Percentiles rank a stretch among this genome's conserved stretches.
phyloP scores from a whole-genome alignment of 1,139 yeast genomes.

The Kurtzmaniella quercitrusa region DNA sequence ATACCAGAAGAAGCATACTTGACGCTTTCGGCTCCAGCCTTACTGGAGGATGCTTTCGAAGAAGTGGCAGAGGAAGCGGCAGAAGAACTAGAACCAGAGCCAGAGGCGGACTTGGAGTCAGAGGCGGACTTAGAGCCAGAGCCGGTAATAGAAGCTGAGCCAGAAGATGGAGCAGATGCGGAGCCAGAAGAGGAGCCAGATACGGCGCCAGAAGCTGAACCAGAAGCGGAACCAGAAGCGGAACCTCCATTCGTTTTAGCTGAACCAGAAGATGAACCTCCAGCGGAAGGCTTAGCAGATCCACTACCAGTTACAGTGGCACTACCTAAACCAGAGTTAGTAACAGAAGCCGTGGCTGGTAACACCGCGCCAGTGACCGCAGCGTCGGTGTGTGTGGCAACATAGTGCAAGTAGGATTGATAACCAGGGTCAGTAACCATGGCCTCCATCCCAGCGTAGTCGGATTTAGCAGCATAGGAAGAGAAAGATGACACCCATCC shows the following conservation, averaged over 20 bases:
- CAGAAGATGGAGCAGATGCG: no score
- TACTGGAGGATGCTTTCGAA: slow-evolving; percentile 1
- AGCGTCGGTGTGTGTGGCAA: slow-evolving; percentile 5
- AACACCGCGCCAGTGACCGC: neutral
- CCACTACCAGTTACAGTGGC: no score
- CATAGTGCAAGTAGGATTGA: neutral
- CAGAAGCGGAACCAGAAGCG: no score
- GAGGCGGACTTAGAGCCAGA: no score
- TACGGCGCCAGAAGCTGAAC: no score
- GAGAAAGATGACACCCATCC: neutral
- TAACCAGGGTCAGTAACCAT: neutral
- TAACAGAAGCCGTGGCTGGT: neutral
- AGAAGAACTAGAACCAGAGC: neutral
- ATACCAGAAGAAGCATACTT: slow-evolving; percentile 15
- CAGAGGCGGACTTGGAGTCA: no score
- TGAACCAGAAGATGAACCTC: no score
- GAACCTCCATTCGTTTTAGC: no score
- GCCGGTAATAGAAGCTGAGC: no score
- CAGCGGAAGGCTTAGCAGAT: no score
- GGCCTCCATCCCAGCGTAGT: neutral
- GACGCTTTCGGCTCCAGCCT: slow-evolving; percentile 4
- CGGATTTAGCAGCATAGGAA: neutral
- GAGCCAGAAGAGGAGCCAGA: no score
- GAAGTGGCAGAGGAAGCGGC: neutral
- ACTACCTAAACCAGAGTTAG: neutral